Evolutionary conservation across 1,139 yeast species (phyloP), one percentile per base, ranked within the genome.

Genomic region (Blastobotrys petasosporus): DNA sequence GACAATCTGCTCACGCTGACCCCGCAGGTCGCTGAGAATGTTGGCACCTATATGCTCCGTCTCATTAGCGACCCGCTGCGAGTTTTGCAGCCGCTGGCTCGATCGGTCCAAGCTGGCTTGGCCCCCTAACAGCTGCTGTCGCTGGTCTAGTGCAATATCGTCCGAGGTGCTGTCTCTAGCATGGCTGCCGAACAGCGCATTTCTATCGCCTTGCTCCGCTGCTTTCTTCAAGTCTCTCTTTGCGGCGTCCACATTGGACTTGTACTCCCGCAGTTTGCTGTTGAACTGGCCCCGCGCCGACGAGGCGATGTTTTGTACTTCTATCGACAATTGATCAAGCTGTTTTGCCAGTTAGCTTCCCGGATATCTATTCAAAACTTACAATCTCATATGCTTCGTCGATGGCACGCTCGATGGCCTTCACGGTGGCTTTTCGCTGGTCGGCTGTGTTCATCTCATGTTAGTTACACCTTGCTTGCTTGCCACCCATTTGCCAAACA

Each of bases 41-140:
- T 85, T 85, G 8, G 97, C 87, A 1, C 99, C 99, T 44, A 94
- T 80, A 39, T 75, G 74, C 64, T 92, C 98, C 0, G 98, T 90
- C 59, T 94, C 98, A 48, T 85, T 73, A 2, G 98, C 98, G 4
- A 90, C 73, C 53, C 97, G 74, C 55, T 92, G 95, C 35, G 94
- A 84, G 40, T 92, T 97, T 51, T 84, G 76, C 47, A 94, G 73
- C 57, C 96, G 74, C 54, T 88, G 94, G 1, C 88, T 77, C 1
- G 94, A 79, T 54, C 94, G 74, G 56, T 87, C 95, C 51, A 94
- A 73, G 1, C 94, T 75, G 1, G 90, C 82, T 58, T 87, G 86
- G 51, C 87, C 87, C 46, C 77, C 75, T 49, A 94, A 71, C 42
- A 94, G 72, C 57, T 85, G 87, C 57, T 85, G 87, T 44, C 98